Conservation (phyloP, 768 basidiomycete species). For the Myochromella boudieri region DNA sequence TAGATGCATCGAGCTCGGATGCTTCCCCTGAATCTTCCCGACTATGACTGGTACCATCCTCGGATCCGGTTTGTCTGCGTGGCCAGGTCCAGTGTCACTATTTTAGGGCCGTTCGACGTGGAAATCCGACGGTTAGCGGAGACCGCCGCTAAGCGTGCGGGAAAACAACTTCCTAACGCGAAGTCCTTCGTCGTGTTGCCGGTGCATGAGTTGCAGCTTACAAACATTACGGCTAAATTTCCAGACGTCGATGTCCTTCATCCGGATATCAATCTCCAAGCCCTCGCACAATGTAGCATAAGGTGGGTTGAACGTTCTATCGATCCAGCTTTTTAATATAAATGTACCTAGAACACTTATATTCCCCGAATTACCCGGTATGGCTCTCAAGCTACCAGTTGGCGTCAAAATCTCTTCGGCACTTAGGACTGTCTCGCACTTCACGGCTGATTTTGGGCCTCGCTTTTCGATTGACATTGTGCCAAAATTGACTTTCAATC, state of each 20-base stretch:
- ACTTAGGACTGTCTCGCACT: conserved; percentile 59
- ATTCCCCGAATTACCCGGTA: conserved; percentile 41
- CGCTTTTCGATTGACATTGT: conserved; percentile 52
- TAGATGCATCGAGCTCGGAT: conserved; percentile 60
- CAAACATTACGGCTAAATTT: conserved; percentile 44
- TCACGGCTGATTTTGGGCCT: conserved; percentile 55
- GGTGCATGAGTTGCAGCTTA: conserved; percentile 52
- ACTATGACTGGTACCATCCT: conserved; percentile 57
- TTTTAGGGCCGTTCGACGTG: conserved; percentile 43
- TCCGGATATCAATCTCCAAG: conserved; percentile 39
- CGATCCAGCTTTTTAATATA: neutral
- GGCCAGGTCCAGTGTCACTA: conserved; percentile 32
- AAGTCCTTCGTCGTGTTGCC: conserved; percentile 40
- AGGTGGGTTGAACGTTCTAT: conserved; percentile 32
- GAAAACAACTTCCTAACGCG: conserved; percentile 24
- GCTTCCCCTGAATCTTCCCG: conserved; percentile 28
- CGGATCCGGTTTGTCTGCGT: conserved; percentile 47
- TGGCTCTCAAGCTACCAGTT: conserved; percentile 51
- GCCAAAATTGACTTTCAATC: conserved; percentile 46
- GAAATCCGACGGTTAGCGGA: conserved; percentile 31
- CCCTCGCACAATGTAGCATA: conserved; percentile 53
- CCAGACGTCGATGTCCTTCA: conserved; percentile 40
- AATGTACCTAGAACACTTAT: conserved; percentile 40
- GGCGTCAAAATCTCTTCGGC: conserved; percentile 60
- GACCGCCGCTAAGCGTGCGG: conserved; percentile 30